These are phyloP conservation scores for Erigeron canadensis DNA, from an alignment of 129 eudicot species.

Conservation along the genomic window DNA sequence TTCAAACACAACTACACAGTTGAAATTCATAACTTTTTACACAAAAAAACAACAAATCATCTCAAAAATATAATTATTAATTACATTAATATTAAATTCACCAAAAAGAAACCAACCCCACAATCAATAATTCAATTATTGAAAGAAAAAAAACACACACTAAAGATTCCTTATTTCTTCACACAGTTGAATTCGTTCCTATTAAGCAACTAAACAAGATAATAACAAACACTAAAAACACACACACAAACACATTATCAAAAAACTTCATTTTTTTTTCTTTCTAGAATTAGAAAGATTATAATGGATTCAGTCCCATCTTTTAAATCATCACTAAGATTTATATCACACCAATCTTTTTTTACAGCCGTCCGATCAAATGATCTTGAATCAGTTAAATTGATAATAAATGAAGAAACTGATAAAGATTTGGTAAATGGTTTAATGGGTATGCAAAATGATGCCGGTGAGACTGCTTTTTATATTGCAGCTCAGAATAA, in stretches of 20 bases:
- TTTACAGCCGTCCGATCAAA: conserved; percentile 75
- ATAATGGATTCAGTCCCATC: conserved; percentile 48
- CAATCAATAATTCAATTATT: conserved; percentile 28
- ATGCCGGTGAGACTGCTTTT: conserved; percentile 74
- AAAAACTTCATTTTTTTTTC: neutral
- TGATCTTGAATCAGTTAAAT: conserved; percentile 61
- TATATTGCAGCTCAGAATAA: conserved; percentile 68
- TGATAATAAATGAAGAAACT: conserved; percentile 45
- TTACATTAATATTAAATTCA: neutral
- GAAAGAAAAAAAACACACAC: conserved; percentile 16
- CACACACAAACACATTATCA: neutral
- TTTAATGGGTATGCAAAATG: conserved; percentile 65
- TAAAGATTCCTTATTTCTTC: conserved; percentile 25
- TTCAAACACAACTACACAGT: neutral
- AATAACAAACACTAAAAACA: neutral
- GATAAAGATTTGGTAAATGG: conserved; percentile 45
- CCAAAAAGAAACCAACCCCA: conserved; percentile 32
- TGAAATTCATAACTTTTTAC: neutral
- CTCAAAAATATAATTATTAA: neutral
- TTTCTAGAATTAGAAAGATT: neutral
- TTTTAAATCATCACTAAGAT: conserved; percentile 49
- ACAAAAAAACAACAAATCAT: conserved; percentile 28
- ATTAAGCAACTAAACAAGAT: conserved; percentile 20
- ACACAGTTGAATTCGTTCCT: conserved; percentile 26
- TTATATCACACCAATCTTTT: conserved; percentile 74